Conservation (phyloP, 306 rosid species). For the Styphnolobium japonicum region DNA sequence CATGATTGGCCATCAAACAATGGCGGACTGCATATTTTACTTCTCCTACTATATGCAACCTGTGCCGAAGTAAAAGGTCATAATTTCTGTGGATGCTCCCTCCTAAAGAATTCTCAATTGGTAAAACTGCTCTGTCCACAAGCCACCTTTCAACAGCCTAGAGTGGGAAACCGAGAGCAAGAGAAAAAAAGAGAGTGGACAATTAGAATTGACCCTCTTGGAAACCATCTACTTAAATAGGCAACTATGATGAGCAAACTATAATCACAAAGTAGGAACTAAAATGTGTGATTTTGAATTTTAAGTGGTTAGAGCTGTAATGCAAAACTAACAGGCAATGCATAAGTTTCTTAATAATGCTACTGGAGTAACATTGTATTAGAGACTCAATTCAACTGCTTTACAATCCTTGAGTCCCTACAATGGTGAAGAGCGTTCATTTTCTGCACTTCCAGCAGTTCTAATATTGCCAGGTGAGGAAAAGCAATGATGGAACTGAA, state of each 20-base stretch:
- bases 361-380: neutral
- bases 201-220: constrained; percentile 1
- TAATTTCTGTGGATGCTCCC: constrained; percentile 99
- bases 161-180: neutral
- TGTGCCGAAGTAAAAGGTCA: constrained; percentile 90
- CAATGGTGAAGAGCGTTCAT: neutral
- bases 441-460: neutral
- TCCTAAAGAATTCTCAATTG: constrained; percentile 93
- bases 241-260: constrained; percentile 14
- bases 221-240: neutral
- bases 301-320: neutral
- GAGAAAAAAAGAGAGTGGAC: constrained; percentile 10
- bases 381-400: neutral
- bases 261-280: neutral
- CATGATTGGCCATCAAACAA: constrained; percentile 85
- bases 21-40: constrained; percentile 89
- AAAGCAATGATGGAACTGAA: neutral
- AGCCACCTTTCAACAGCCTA: constrained; percentile 94
- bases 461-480: neutral
- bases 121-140: constrained; percentile 96
- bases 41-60: constrained; percentile 93
- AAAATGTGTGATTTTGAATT: neutral
- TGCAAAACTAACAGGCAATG: neutral
- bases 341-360: neutral
- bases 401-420: neutral